Evolutionary conservation across 176 grass and related monocot species (phyloP), one percentile per base, ranked within the genome.

Genomic region (Juncus effusus): DNA sequence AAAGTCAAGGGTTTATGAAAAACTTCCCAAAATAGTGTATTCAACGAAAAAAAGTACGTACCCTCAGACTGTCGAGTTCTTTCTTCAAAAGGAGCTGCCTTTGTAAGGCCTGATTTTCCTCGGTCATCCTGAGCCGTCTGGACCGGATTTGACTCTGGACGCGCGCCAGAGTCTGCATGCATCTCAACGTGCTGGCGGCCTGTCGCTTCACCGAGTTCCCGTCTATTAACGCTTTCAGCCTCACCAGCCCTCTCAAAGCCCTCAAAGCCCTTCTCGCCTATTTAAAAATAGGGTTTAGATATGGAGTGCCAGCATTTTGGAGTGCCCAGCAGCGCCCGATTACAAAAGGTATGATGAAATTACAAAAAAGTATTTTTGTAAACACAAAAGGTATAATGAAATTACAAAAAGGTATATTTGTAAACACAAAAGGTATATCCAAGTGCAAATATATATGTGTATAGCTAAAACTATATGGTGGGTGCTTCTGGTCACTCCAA

Each of bases 51-150:
- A 76, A 58, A 81, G 51, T 41, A 13, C 75, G 16, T 87, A 99
- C 94, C 81, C 85, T 93, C 56, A 93, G 86, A 74, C 79, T 93
- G 14, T 93, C 89, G 42, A 99, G 44, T 60, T 93, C 94, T 76
- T 83, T 89, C 73, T 99, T 99, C 39, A 99, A 83, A 38, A 99
- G 80, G 60, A 99, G 89, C 75, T 99, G 94, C 1, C 83, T 70
- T 38, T 93, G 88, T 58, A 99, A 80, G 42, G 89, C 94, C 62
- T 99, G 94, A 58, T 99, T 99, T 78, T 99, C 94, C 64, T 99
- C 94, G 0, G 83, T 79, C 85, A 99, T 93, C 65, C 87, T 87
- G 38, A 84, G 81, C 72, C 94, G 91, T 76, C 85, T 89, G 13
- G 78, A 75, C 28, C 78, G 83, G 52, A 99, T 99, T 51, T 99